Evolutionary conservation across 768 basidiomycete genomes (phyloP).

Genomic region (Suillus placidus): DNA sequence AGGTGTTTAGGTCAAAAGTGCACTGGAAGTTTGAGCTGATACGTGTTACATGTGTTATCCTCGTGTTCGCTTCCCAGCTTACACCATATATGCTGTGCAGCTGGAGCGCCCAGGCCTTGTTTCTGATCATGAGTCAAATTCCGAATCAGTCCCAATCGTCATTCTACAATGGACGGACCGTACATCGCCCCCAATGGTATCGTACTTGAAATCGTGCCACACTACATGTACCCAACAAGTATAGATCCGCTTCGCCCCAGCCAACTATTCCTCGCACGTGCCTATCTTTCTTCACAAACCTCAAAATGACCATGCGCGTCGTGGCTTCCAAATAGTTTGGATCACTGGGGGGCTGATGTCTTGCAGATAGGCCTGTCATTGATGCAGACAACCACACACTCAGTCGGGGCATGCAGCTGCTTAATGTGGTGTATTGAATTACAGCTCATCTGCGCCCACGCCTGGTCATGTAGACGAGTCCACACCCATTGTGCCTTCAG

Average conservation of each 20-base stretch:
- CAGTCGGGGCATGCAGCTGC: neutral
- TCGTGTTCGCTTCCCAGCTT: neutral
- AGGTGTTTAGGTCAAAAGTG: neutral
- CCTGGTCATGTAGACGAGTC: neutral
- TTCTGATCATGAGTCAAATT: no score
- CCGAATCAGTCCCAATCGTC: no score
- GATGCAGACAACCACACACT: neutral
- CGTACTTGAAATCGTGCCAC: neutral
- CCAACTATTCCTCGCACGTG: no score
- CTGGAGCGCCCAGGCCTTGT: neutral
- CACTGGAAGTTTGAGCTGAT: neutral
- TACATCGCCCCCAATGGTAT: neutral
- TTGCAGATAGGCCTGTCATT: neutral
- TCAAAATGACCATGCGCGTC: neutral
- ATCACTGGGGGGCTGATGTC: neutral
- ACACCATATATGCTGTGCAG: neutral
- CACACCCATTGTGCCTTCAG: no score
- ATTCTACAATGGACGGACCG: neutral
- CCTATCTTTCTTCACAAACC: neutral
- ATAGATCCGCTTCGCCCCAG: no score
- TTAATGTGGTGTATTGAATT: neutral
- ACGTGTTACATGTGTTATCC: neutral
- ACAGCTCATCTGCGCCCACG: neutral
- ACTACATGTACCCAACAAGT: no score
- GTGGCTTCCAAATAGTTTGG: neutral